Percentiles rank a stretch among this genome's conserved stretches.
phyloP scores from a whole-genome alignment of 768 basidiomycete genomes.

The Amyloporia xantha region DNA sequence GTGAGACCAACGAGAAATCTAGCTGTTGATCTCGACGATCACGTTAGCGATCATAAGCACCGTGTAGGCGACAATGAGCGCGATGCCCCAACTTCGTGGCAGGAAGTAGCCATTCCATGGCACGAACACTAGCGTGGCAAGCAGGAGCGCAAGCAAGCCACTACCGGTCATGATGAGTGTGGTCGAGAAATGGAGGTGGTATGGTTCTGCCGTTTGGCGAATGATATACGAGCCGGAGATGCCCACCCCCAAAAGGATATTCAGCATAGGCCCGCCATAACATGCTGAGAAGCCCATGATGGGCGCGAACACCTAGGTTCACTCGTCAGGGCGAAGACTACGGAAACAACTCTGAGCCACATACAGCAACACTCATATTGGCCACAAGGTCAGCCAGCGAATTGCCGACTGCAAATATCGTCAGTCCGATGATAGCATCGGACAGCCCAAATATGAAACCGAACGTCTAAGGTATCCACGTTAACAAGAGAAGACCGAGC shows the following conservation, averaged over 20 bases:
- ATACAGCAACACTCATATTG: constrained; percentile 88
- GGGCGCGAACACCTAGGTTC: constrained; percentile 65
- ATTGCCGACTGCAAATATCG: constrained; percentile 95
- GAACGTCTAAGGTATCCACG: constrained; percentile 53
- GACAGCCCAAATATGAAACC: constrained; percentile 93
- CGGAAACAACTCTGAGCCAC: constrained; percentile 18
- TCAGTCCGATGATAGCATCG: constrained; percentile 94
- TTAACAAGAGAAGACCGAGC: background rate
- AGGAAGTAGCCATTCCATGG: constrained; percentile 81
- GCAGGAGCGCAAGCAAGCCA: constrained; percentile 72
- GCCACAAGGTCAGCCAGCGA: constrained; percentile 95
- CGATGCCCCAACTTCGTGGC: constrained; percentile 73
- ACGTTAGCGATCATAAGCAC: constrained; percentile 76
- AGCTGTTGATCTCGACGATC: constrained; percentile 55
- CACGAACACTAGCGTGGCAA: constrained; percentile 74
- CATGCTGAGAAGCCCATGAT: constrained; percentile 96
- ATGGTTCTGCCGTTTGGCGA: constrained; percentile 52
- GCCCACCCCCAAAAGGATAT: constrained; percentile 86
- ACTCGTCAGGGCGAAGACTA: background rate
- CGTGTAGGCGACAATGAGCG: constrained; percentile 68
- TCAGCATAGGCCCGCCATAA: constrained; percentile 90
- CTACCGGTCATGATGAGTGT: constrained; percentile 81
- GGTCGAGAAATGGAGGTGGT: constrained; percentile 68
- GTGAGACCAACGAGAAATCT: background rate
- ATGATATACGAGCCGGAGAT: constrained; percentile 87